These are phyloP conservation scores for Pneumocystis carinii DNA, from an alignment of 1,139 yeast genomes.

Conservation along the genomic window DNA sequence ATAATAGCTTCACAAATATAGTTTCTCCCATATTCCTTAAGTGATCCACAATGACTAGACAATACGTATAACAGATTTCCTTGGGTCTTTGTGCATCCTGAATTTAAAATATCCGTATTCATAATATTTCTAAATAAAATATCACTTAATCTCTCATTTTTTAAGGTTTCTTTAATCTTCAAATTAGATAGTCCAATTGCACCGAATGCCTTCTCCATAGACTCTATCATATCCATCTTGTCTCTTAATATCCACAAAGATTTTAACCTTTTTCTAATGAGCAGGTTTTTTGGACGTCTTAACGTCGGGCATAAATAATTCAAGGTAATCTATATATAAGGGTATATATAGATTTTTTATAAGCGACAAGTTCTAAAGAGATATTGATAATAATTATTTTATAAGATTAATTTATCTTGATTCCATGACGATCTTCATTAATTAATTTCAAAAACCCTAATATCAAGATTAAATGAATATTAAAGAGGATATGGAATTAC, in stretches of 20 bases:
- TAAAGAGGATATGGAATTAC: conserved; percentile 25
- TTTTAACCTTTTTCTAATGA: background rate
- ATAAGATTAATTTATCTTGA: background rate
- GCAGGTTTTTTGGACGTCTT: background rate
- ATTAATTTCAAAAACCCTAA: conserved; percentile 20
- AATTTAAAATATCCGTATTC: background rate
- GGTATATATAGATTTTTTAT: background rate
- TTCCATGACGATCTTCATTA: background rate
- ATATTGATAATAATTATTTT: background rate
- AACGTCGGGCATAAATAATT: background rate
- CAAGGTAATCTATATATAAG: background rate
- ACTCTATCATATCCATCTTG: background rate
- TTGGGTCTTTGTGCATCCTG: background rate
- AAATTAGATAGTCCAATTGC: background rate
- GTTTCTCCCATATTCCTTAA: background rate
- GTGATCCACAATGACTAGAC: background rate
- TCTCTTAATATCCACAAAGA: background rate
- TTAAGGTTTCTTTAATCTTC: background rate
- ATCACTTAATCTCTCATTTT: background rate
- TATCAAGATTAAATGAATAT: conserved; percentile 15
- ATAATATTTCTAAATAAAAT: background rate
- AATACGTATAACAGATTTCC: background rate
- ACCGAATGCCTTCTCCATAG: background rate
- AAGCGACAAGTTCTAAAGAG: background rate
- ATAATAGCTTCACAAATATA: background rate